These are phyloP conservation scores for Aspergillus ochraceus DNA, from an alignment of 2,329 filamentous ascomycete species.

Conservation along the genomic window DNA sequence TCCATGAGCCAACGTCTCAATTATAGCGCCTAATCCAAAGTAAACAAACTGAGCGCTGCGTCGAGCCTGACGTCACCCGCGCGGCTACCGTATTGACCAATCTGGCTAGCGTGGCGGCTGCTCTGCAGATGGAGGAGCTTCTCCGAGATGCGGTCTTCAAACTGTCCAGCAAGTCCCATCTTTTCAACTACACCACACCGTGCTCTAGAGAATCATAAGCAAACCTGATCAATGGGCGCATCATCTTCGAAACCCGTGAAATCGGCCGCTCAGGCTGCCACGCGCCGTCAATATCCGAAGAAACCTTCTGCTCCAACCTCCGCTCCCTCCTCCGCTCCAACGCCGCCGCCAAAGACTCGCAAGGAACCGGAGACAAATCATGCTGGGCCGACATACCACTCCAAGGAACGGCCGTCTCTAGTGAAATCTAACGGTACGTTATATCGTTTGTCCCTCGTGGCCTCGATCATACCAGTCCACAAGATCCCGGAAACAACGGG, in stretches of 20 bases:
- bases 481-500: neutral
- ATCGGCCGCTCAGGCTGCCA: slow-evolving; percentile 49
- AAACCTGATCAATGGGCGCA: slow-evolving; percentile 52
- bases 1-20: neutral
- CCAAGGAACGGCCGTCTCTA: slow-evolving; percentile 33
- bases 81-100: slow-evolving; percentile 11
- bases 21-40: neutral
- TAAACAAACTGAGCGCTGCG: neutral
- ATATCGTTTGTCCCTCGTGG: neutral
- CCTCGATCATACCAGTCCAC: neutral
- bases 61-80: slow-evolving; percentile 21
- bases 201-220: neutral
- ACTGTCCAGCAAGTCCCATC: neutral
- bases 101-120: slow-evolving; percentile 16
- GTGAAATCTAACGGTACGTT: slow-evolving; percentile 36
- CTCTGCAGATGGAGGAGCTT: neutral
- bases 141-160: slow-evolving; percentile 1
- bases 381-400: slow-evolving; percentile 35
- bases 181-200: neutral
- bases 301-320: slow-evolving; percentile 40
- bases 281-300: slow-evolving; percentile 58
- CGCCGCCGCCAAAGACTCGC: slow-evolving; percentile 7
- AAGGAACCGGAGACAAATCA: slow-evolving; percentile 8
- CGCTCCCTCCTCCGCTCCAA: slow-evolving; percentile 36
- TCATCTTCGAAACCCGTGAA: slow-evolving; percentile 58